Evolutionary conservation across 75 land plant species (phyloP).

Genomic region (Pinus albicaulis): DNA sequence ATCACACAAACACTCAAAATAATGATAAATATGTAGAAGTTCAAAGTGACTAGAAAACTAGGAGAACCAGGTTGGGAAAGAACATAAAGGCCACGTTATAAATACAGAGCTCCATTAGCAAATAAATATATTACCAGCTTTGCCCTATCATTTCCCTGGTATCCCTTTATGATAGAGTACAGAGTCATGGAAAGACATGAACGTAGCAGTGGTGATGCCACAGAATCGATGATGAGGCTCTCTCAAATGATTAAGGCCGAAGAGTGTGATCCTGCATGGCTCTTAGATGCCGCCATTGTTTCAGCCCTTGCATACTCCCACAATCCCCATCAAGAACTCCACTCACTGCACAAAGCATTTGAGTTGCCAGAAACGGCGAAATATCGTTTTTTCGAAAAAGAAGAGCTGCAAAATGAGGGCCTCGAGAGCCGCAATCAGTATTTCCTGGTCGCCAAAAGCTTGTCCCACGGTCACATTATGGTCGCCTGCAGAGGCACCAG

Average conservation of each 20-base stretch:
- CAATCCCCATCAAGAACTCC: slow-evolving; percentile 28
- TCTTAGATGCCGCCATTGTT: slow-evolving; percentile 40
- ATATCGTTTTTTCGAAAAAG: slow-evolving; percentile 31
- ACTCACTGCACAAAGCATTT: slow-evolving; percentile 15
- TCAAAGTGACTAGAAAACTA: too few species aligned
- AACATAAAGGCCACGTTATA: too few species aligned
- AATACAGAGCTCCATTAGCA: too few species aligned
- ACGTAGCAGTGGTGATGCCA: too few species aligned
- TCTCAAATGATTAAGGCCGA: slow-evolving; percentile 26
- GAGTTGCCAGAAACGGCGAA: slow-evolving; percentile 28
- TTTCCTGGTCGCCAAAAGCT: slow-evolving; percentile 23
- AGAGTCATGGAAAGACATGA: too few species aligned
- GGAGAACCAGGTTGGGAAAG: too few species aligned
- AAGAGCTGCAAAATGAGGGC: slow-evolving; percentile 28
- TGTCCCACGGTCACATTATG: slow-evolving; percentile 21
- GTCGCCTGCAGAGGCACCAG: slow-evolving; percentile 42
- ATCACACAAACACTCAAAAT: too few species aligned
- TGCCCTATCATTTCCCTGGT: too few species aligned
- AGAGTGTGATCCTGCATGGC: slow-evolving; percentile 39
- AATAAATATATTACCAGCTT: too few species aligned
- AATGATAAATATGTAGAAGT: too few species aligned
- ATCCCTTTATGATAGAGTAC: too few species aligned
- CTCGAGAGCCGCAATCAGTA: slow-evolving; percentile 27
- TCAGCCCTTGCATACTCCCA: slow-evolving; percentile 36
- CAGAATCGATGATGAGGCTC: too few species aligned